Evolutionary conservation across 768 basidiomycete species (phyloP), one percentile per base, ranked within the genome.

Genomic region (Chalciporus piperatus): DNA sequence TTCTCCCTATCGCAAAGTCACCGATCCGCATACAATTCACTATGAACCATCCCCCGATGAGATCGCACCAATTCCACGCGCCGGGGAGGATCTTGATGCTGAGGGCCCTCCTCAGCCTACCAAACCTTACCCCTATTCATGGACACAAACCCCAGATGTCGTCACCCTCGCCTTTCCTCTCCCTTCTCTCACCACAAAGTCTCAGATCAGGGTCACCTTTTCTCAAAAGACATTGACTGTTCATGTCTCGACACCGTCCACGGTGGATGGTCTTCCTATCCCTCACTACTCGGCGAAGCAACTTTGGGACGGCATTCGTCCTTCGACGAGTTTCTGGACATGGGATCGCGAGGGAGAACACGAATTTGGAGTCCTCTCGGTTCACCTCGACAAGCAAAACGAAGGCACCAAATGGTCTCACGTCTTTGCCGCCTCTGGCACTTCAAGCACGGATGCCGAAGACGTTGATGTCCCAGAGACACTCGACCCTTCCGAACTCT

Each of bases 291-390:
- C 81, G 0, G 72, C 76, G 27, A 81, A 83, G 61, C 70, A 74
- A 22, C 74, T 92, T 3, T 99, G 95, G 96, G 92, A 83, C 56
- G 71, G 72, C 10, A 87, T 99, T 56, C 81, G 82, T 47, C 72
- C 88, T 1, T 79, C 84, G 3, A 78, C 86, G n/a, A 89, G 90
- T 62, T 83, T 90, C 61, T 99, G 93, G 94, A 95, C 92, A 5
- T 96, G 87, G 81, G 93, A 97, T 59, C 78, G 83, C 16, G 83
- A 85, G 55, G 89, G 83, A 5, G 83, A 84, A 45, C 77, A 77
- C 51, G 63, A 80, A 12, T 84, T 80, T 59, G 89, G 89, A 2
- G 55, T 90, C 28, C 77, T 98, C 58, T 84, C 89, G 1, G 69
- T 98, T 17, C 88, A 97, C 62, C 74, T 98, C 48, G 89, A 93